These are phyloP conservation scores for Aspergillus floridensis DNA, from an alignment of 2,329 filamentous ascomycete species.

Conservation along the genomic window DNA sequence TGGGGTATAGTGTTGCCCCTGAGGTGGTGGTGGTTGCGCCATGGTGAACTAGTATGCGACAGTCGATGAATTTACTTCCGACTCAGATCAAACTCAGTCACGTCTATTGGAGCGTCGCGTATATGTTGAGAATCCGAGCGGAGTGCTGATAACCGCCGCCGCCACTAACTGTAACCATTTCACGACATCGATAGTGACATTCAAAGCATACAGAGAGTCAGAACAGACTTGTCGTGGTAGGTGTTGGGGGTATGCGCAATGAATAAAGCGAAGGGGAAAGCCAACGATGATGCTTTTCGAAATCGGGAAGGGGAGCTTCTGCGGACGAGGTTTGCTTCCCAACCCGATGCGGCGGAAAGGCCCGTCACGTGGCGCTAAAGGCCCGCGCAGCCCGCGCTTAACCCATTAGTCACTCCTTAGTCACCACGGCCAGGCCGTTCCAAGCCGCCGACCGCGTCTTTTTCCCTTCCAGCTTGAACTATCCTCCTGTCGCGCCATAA, in stretches of 20 bases:
- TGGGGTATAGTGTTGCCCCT: constrained; percentile 46
- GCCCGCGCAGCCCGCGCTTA: constrained; percentile 11
- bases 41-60: constrained; percentile 38
- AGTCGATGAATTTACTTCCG: constrained; percentile 3
- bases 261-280: constrained; percentile 12
- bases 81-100: constrained; percentile 21
- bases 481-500: neutral
- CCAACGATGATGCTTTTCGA: constrained; percentile 12
- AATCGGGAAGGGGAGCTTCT: constrained; percentile 24
- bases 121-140: constrained; percentile 35
- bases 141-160: constrained; percentile 37
- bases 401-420: constrained; percentile 6
- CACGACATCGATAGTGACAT: constrained; percentile 27
- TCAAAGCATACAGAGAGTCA: neutral
- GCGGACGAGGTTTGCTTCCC: constrained; percentile 23
- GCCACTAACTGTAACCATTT: constrained; percentile 39
- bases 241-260: constrained; percentile 14
- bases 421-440: constrained; percentile 9
- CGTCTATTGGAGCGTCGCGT: constrained; percentile 25
- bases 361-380: neutral
- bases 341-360: constrained; percentile 3
- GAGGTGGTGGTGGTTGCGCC: constrained; percentile 57
- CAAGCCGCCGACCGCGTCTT: neutral
- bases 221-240: neutral
- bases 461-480: neutral